Base-by-base conservation (phyloP, 495 filamentous ascomycete species). In the Penicillium desertorum region DNA sequence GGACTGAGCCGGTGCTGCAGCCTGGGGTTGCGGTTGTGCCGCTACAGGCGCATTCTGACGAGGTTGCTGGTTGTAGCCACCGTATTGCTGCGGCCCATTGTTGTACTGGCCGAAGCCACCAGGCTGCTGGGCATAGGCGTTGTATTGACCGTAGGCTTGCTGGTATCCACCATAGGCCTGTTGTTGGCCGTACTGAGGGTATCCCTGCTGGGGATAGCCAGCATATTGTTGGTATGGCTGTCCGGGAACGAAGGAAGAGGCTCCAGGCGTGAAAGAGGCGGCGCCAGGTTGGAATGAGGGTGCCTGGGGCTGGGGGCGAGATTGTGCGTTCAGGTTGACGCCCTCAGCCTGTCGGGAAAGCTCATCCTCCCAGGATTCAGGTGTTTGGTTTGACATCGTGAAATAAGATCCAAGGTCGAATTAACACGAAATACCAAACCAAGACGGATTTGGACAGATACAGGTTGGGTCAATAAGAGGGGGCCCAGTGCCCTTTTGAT, bases 341-440 rank as follows among this genome's bases (percentile, higher is more conserved):
- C 88, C 85, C 57, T 94, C 89, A 51, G 96, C 89, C 77, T 96
- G 90, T 46, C 85, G 87, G 37, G 90, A 85, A 68, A 91, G 86
- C 58, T 96, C 94, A 63, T 98, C 91, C 77, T 98, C 94, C 94
- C 94, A 98, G 19, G 89, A 93, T 58, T 96, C 91, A 45, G 90
- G 87, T 37, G 79, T 78, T 58, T 89, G 83, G 65, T 81, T 81
- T 50, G 92, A 87, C 92, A 97, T 96, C 61, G 67, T 85, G 72
- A 57, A 41, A 59, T 37, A 54, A 44, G 50, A 62, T 64, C 53
- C 60, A 49, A 56, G 45, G 60, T 52, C 54, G 58, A 71, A 62
- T 56, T 58, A 75, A 68, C 56, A 66, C 62, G 56, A 52, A 41
- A 51, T 41, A 59, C 54, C 46, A 45, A 66, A 60, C 59, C 60